phyloP scores from a whole-genome alignment of 495 filamentous ascomycete genomes.

The Podospora sp. region DNA sequence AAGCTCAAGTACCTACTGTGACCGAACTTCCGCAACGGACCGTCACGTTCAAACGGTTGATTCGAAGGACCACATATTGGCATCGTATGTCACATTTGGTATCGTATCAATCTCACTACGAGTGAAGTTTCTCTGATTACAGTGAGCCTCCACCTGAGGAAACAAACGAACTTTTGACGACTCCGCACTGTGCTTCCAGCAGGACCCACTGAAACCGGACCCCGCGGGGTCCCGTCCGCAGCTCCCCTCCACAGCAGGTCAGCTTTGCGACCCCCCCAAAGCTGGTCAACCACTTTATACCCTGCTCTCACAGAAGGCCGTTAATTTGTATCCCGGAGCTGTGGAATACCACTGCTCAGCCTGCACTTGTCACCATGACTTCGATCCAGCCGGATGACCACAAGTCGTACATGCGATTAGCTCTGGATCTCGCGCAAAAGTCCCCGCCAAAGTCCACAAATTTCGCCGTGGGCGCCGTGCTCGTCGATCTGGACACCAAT shows the following conservation, averaged over 20 bases:
- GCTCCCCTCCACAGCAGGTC: neutral
- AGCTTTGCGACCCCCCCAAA: neutral
- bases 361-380: constrained; percentile 13
- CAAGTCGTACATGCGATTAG: constrained; percentile 66
- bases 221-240: neutral
- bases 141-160: no score
- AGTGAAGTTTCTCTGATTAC: no score
- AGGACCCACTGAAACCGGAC: neutral
- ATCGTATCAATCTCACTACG: no score
- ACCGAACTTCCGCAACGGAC: no score
- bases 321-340: neutral
- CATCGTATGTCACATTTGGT: no score
- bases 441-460: constrained; percentile 87
- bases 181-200: neutral
- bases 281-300: neutral
- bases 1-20: no score
- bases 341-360: neutral
- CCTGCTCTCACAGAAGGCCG: neutral
- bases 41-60: no score
- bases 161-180: no score
- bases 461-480: constrained; percentile 86
- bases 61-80: no score
- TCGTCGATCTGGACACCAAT: constrained; percentile 62
- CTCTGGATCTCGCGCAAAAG: constrained; percentile 71
- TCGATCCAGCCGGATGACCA: constrained; percentile 54